phyloP scores from a whole-genome alignment of 129 eudicot genomes.

The Ambrosia artemisiifolia region DNA sequence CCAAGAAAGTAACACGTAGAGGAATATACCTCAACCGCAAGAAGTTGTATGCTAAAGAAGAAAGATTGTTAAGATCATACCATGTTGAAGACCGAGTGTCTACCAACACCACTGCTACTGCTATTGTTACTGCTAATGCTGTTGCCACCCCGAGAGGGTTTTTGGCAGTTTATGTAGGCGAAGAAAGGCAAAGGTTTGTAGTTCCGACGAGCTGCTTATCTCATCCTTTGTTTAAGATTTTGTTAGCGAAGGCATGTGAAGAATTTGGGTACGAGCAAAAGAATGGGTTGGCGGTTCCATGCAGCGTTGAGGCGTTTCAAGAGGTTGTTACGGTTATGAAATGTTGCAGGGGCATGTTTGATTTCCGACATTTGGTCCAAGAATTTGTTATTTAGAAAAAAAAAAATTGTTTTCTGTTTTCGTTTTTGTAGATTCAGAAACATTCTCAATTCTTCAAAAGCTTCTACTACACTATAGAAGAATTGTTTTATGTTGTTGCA shows the following conservation, averaged over 20 bases:
- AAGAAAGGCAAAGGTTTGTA: constrained; percentile 58
- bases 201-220: constrained; percentile 67
- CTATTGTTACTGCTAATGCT: too few relatives aligned
- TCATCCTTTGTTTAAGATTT: constrained; percentile 80
- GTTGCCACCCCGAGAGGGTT: constrained; percentile 50
- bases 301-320: constrained; percentile 55
- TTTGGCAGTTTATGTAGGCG: constrained; percentile 71
- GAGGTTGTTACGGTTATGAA: constrained; percentile 63
- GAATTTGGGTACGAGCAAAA: constrained; percentile 55
- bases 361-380: constrained; percentile 55
- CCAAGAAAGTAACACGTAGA: constrained; percentile 15
- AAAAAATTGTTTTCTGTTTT: background rate
- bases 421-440: background rate
- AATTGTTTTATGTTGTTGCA: too few relatives aligned
- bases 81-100: constrained; percentile 4
- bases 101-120: background rate
- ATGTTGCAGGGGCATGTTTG: constrained; percentile 60
- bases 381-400: constrained; percentile 40
- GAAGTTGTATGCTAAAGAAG: constrained; percentile 4
- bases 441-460: background rate
- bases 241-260: constrained; percentile 70
- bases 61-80: constrained; percentile 1
- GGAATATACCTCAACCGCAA: background rate
- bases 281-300: constrained; percentile 64
- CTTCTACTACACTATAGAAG: background rate